Percentiles rank a stretch among this genome's conserved stretches.
phyloP scores from a whole-genome alignment of 768 basidiomycete genomes.

The Rhizopogon vulgaris region DNA sequence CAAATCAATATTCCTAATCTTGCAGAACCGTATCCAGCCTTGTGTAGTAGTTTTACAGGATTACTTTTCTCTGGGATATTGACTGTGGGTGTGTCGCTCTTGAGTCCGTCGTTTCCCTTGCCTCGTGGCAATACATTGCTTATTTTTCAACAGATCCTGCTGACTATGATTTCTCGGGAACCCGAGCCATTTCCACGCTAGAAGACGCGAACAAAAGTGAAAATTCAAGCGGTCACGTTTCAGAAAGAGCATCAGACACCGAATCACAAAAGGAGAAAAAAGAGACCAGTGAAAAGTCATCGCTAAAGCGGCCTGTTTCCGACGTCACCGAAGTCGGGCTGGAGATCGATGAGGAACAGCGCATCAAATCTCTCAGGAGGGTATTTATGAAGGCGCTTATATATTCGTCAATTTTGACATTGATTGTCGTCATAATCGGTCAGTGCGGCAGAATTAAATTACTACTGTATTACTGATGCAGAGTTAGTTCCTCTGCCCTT shows the following conservation, averaged over 20 bases:
- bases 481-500: slow-evolving; percentile 30
- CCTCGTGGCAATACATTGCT: background rate
- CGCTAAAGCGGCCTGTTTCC: background rate
- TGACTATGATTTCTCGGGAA: slow-evolving; percentile 33
- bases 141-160: slow-evolving; percentile 22
- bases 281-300: background rate
- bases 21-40: slow-evolving; percentile 33
- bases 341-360: slow-evolving; percentile 4
- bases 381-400: slow-evolving; percentile 28
- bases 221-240: background rate
- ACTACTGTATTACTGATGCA: background rate
- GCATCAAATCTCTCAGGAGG: slow-evolving; percentile 14
- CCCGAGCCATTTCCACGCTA: slow-evolving; percentile 28
- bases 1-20: slow-evolving; percentile 30
- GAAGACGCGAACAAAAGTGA: slow-evolving; percentile 9
- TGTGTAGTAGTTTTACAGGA: slow-evolving; percentile 33
- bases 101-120: slow-evolving; percentile 19
- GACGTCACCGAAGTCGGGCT: background rate
- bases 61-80: slow-evolving; percentile 32
- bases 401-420: slow-evolving; percentile 27
- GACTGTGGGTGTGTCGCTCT: slow-evolving; percentile 29
- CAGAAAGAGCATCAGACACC: slow-evolving; percentile 5
- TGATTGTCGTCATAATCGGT: slow-evolving; percentile 31
- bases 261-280: slow-evolving; percentile 11
- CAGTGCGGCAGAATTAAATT: background rate